Base-by-base conservation (phyloP, 2,329 filamentous ascomycete species). In the Exophiala spinifera region DNA sequence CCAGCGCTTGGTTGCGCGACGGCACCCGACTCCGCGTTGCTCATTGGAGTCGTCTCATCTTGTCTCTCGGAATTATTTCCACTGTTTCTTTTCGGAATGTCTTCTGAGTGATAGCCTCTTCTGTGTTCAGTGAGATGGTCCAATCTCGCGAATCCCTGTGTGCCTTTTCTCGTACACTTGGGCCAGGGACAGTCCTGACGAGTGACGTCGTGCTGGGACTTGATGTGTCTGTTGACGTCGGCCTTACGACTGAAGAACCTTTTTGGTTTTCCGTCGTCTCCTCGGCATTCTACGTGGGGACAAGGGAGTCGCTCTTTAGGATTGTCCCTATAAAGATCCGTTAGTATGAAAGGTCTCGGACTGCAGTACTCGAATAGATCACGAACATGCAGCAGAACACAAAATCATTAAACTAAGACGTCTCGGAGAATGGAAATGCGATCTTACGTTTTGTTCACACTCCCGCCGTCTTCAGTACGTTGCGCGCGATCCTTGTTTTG, bases 81-180 rank as follows among this genome's bases (percentile, higher is more conserved):
- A 31, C n/a, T 19, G 17, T n/a, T 40, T 57, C 49, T 57, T 19
- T 56, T 60, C 4, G 72, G 70, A 15, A 76, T 64, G 31, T 78
- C 70, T 43, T 75, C 66, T 51, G 77, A 73, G 63, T 84, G 82
- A 56, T 76, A 81, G 40, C 78, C 78, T 49, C 81, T 70, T 49
- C 79, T 65, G 64, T 85, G 82, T 63, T 84, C 82, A 36, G 72
- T 73, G 37, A 82, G 69, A 63, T 84, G 81, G 62, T 85, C 82
- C 49, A 75, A 72, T 4, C 81, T 72, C 3, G 77, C 77, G 62
- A 84, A 84, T 0, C 80, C 81, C 55, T 73, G 69, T 37, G 59
- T 63, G 4, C 71, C 73, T 61, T 77, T 78, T 14, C 77, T 72
- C 37, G 67, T 65, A 62, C 78, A 80, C 37, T 70, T 66, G 1